These are phyloP conservation scores for Atkinsonella hypoxylon DNA, from an alignment of 2,329 filamentous ascomycete genomes.

Conservation along the genomic window DNA sequence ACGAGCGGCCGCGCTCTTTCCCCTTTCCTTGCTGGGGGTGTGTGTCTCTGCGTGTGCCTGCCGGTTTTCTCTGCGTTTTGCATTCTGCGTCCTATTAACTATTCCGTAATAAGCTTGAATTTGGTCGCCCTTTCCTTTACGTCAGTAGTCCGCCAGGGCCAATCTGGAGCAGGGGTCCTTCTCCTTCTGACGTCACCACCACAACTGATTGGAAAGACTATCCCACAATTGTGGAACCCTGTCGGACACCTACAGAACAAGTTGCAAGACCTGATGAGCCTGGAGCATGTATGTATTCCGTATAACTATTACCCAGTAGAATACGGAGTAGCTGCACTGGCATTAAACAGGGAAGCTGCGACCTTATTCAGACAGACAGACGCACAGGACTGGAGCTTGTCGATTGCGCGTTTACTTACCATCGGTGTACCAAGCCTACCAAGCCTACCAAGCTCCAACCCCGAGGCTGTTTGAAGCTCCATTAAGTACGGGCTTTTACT, in stretches of 20 bases:
- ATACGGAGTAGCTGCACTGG: background rate
- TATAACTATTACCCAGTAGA: background rate
- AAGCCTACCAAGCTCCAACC: background rate
- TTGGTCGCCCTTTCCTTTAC: background rate
- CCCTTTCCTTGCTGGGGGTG: no score
- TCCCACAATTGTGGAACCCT: background rate
- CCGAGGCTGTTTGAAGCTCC: background rate
- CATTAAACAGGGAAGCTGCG: no score
- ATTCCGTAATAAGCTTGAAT: background rate
- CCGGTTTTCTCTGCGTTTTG: background rate
- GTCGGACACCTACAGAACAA: background rate
- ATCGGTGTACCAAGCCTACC: background rate
- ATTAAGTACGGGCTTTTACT: background rate
- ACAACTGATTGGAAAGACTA: background rate
- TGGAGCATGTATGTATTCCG: background rate
- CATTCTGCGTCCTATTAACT: background rate
- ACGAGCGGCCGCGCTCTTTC: no score
- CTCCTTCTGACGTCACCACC: slow-evolving; percentile 1
- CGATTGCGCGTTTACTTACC: background rate
- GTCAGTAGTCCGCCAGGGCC: background rate
- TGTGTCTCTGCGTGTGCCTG: no score
- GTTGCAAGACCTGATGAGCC: background rate
- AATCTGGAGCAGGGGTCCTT: no score
- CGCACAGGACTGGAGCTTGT: background rate
- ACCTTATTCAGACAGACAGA: no score